phyloP scores from a whole-genome alignment of 2,329 filamentous ascomycete genomes.

The Myriosclerotinia scirpicola region DNA sequence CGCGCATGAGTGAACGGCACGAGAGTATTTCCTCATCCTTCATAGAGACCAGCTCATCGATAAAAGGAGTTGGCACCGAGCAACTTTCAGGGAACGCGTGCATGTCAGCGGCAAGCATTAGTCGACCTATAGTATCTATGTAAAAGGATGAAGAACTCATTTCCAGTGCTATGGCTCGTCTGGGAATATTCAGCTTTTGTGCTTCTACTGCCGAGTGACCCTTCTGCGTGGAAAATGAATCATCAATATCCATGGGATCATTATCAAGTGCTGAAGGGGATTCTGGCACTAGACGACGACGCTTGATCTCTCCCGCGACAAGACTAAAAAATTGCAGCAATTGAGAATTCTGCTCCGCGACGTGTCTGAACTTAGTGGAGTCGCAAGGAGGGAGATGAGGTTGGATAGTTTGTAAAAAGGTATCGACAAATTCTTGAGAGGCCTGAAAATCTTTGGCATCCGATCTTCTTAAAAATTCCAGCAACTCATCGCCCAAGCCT shows the following conservation, averaged over 20 bases:
- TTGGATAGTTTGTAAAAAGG: conserved; percentile 36
- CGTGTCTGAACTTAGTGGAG: conserved; percentile 26
- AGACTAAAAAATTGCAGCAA: conserved; percentile 34
- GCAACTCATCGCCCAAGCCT: conserved; percentile 30
- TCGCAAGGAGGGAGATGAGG: conserved; percentile 36
- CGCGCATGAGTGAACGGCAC: conserved; percentile 51
- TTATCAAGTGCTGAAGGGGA: conserved; percentile 38
- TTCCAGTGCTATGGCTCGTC: conserved; percentile 36
- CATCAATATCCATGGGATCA: conserved; percentile 67
- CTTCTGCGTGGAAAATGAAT: conserved; percentile 60
- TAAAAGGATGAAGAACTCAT: conserved; percentile 36
- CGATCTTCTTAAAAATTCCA: conserved; percentile 29
- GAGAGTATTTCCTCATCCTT: conserved; percentile 55
- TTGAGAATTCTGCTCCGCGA: conserved; percentile 30
- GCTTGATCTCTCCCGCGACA: conserved; percentile 32
- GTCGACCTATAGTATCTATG: conserved; percentile 29
- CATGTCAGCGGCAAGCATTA: conserved; percentile 35
- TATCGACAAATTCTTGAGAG: conserved; percentile 30
- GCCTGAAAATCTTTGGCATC: conserved; percentile 26
- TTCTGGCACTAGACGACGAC: conserved; percentile 19
- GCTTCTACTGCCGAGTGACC: conserved; percentile 48
- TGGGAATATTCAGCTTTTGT: conserved; percentile 45
- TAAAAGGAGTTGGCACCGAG: conserved; percentile 52
- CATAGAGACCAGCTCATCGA: conserved; percentile 52
- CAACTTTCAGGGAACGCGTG: conserved; percentile 26